Conservation (phyloP, 2,329 filamentous ascomycete species). For the Cordyceps cicadae region DNA sequence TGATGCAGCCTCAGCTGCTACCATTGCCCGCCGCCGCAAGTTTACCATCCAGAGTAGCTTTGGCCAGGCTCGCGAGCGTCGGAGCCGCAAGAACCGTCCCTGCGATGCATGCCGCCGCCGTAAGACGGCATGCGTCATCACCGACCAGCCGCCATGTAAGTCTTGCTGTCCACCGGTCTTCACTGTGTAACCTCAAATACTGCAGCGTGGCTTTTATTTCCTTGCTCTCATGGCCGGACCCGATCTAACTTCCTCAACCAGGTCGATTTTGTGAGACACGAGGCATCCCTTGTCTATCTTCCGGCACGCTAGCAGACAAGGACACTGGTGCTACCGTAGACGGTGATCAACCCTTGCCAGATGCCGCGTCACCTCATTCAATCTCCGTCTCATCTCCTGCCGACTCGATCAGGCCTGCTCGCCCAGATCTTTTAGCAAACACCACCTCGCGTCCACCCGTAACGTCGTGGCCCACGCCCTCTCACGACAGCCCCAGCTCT, state of each 20-base stretch:
- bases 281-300: slow-evolving; percentile 11
- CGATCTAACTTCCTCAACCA: background rate
- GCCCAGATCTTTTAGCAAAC: background rate
- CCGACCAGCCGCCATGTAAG: slow-evolving; percentile 36
- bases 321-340: background rate
- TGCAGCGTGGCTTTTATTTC: background rate
- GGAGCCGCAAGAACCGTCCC: slow-evolving; percentile 38
- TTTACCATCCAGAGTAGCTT: slow-evolving; percentile 35
- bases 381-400: slow-evolving; percentile 5
- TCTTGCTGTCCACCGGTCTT: background rate
- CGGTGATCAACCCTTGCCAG: background rate
- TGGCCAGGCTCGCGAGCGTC: slow-evolving; percentile 29
- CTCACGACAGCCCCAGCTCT: slow-evolving; percentile 8
- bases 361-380: slow-evolving; percentile 6
- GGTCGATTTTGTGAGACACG: slow-evolving; percentile 12
- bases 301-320: slow-evolving; percentile 4
- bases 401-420: slow-evolving; percentile 1
- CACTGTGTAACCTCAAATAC: background rate
- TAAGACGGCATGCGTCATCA: slow-evolving; percentile 40
- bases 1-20: background rate
- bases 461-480: slow-evolving; percentile 1
- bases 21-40: slow-evolving; percentile 22
- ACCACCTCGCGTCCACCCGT: background rate
- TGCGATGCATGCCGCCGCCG: slow-evolving; percentile 37
- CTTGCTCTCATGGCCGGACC: background rate